Percentiles rank a stretch among this genome's conserved stretches.
Evolutionary conservation across 768 basidiomycete genomes (phyloP).

Genomic region (Boletus tomentosulus): DNA sequence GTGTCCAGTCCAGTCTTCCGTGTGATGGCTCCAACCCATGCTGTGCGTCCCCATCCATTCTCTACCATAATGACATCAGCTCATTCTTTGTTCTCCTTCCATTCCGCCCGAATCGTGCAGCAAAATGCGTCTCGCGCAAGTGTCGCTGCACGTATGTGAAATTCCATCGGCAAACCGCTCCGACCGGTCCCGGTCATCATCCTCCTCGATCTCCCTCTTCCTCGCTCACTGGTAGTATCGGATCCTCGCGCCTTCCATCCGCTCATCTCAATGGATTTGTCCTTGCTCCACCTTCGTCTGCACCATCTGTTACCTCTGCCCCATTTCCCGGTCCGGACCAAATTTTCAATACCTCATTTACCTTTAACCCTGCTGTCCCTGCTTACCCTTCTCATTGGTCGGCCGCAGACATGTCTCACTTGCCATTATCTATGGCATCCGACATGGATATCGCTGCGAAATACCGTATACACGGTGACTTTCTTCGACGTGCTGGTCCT

Average conservation of each 20-base stretch:
- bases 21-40: slow-evolving; percentile 82
- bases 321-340: slow-evolving; percentile 23
- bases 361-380: slow-evolving; percentile 23
- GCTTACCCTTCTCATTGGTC: slow-evolving; percentile 17
- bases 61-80: neutral
- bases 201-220: slow-evolving; percentile 35
- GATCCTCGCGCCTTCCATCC: slow-evolving; percentile 26
- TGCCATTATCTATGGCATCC: slow-evolving; percentile 17
- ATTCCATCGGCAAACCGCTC: slow-evolving; percentile 78
- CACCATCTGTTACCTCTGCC: slow-evolving; percentile 26
- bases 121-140: slow-evolving; percentile 71
- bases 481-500: slow-evolving; percentile 34
- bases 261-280: slow-evolving; percentile 39
- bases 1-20: slow-evolving; percentile 67
- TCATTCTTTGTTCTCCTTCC: neutral
- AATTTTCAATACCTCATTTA: slow-evolving; percentile 31
- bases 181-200: slow-evolving; percentile 66
- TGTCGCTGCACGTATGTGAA: slow-evolving; percentile 76
- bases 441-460: slow-evolving; percentile 43
- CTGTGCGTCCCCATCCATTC: slow-evolving; percentile 40
- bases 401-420: slow-evolving; percentile 17
- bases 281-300: slow-evolving; percentile 36
- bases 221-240: slow-evolving; percentile 13
- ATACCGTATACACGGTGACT: slow-evolving; percentile 45
- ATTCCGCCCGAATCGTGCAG: slow-evolving; percentile 31